phyloP scores from a whole-genome alignment of 352 stramenopile species.

The Lagenidium giganteum region DNA sequence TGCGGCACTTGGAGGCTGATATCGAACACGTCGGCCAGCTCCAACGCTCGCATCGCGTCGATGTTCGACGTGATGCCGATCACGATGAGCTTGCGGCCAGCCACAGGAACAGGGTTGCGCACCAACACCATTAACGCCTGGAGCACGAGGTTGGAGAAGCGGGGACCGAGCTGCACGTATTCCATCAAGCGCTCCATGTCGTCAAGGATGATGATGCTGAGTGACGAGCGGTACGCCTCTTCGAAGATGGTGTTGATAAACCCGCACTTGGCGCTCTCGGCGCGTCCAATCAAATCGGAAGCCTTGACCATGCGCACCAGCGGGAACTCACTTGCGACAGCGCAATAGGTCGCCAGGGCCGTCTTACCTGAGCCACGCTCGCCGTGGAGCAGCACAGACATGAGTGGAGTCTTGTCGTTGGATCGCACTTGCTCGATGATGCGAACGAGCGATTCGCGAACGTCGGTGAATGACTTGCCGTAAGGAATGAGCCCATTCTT shows the following conservation, averaged over 20 bases:
- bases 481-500: conserved; percentile 97
- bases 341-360: conserved; percentile 95
- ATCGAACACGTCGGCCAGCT: conserved; percentile 93
- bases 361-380: conserved; percentile 95
- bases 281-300: conserved; percentile 96
- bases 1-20: conserved; percentile 90
- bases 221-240: conserved; percentile 97
- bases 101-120: conserved; percentile 94
- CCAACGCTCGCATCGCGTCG: conserved; percentile 89
- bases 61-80: conserved; percentile 95
- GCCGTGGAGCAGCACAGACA: conserved; percentile 97
- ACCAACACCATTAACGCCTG: conserved; percentile 98
- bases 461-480: conserved; percentile 91
- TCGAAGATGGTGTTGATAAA: conserved; percentile 95
- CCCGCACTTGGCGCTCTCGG: conserved; percentile 92
- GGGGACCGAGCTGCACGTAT: conserved; percentile 92
- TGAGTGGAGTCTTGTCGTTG: conserved; percentile 94
- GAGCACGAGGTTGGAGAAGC: conserved; percentile 98
- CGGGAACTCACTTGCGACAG: conserved; percentile 95
- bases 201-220: conserved; percentile 99
- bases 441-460: conserved; percentile 88
- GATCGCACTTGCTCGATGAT: conserved; percentile 94
- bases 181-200: conserved; percentile 99
- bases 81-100: conserved; percentile 93
- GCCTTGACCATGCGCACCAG: conserved; percentile 98